phyloP scores from a whole-genome alignment of 1,284 basidiomycete genomes.

The Irpex sp. region DNA sequence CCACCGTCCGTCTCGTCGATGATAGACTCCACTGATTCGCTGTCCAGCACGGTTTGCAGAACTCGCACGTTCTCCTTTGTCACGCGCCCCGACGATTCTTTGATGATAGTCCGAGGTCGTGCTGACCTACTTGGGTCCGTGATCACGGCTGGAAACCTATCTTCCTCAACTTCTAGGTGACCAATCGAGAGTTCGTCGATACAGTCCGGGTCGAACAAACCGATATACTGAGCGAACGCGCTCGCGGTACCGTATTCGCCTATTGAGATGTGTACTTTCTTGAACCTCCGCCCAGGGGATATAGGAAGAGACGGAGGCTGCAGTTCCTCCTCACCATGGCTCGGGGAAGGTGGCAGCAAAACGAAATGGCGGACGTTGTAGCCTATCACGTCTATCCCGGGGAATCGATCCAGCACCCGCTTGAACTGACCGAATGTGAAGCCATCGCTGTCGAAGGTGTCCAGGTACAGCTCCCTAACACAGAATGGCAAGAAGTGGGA shows the following conservation, averaged over 20 bases:
- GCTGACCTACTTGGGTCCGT: background rate
- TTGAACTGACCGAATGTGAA: background rate
- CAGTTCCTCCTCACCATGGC: background rate
- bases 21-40: background rate
- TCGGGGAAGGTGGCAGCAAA: background rate
- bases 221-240: background rate
- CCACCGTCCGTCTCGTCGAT: background rate
- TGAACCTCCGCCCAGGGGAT: background rate
- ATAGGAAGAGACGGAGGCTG: background rate
- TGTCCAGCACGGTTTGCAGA: background rate
- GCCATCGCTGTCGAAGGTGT: background rate
- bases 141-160: background rate
- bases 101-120: background rate
- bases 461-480: background rate
- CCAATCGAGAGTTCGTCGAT: background rate
- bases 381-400: background rate
- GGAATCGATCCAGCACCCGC: background rate
- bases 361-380: background rate
- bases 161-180: background rate
- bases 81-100: background rate
- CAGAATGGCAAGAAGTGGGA: background rate
- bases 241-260: background rate
- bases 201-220: background rate
- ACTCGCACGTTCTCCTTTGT: background rate
- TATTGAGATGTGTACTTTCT: background rate